Base-by-base conservation (phyloP, 805 yeast species). In the Helenozyma rhizophorensis region DNA sequence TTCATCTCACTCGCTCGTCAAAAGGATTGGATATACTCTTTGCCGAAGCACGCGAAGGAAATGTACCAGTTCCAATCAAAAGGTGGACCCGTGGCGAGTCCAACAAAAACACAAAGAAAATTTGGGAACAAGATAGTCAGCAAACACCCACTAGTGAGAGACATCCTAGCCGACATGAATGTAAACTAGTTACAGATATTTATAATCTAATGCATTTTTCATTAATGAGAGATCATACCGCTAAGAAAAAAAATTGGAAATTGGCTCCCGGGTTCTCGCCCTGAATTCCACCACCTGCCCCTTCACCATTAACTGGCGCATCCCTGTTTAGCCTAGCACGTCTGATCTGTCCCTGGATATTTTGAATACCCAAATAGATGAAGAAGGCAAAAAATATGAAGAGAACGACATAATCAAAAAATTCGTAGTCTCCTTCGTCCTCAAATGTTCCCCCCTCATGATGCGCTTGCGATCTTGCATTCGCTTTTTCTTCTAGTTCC, bases 21-120 rank as follows among this genome's bases (percentile, higher is more conserved):
- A 4, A 70, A 73, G 33, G 65, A 70, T 0, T 88, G 96, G 96
- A 62, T 78, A 22, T 72, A 78, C 44, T 60, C 70, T 19, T 54
- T 84, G 9, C 80, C 83, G 2, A 42, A 48, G 2, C 50, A 54
- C 23, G 78, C 76, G 6, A 50, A 60, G 12, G 36, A 47, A 3
- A 37, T 59, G 10, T 76, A 75, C 45, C 37, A 53, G 6, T 54
- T 64, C 27, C 24, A 21, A 42, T 39, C 14, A 23, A 47, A 9
- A 18, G 43, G 3, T 32, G 40, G 26, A 39, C 33, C 28, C 11
- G 9, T 21, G n/a, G 18, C 25, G 11, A 7, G 29, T n/a, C 30
- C 28, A 9, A 23, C 8, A 9, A 25, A 25, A 13, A 12, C 25
- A 5, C 19, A 13, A 15, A 22, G 13, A 12, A 38, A 32, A 23